phyloP scores from a whole-genome alignment of 2,329 filamentous ascomycete genomes.

The Diplodia corticola region DNA sequence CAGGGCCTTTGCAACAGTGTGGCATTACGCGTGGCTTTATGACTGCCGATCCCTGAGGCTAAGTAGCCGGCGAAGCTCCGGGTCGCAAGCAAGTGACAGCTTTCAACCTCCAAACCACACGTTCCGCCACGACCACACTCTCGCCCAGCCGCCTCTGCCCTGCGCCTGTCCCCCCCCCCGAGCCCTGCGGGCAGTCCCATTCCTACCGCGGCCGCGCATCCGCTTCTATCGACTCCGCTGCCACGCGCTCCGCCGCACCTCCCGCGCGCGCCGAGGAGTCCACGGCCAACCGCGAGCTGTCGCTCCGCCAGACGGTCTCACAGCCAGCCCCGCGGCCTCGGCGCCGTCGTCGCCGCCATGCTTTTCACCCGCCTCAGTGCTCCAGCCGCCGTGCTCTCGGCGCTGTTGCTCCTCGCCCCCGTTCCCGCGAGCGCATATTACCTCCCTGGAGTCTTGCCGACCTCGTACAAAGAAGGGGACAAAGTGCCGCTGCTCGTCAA shows the following conservation, averaged over 20 bases:
- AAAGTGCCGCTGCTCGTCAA: conserved; percentile 89
- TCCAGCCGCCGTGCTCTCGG: conserved; percentile 34
- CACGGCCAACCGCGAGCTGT: conserved; percentile 18
- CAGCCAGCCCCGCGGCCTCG: not conserved
- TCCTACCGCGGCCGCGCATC: not conserved
- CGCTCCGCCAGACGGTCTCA: conserved; percentile 4
- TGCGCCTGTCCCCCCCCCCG: not conserved
- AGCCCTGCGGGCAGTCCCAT: not conserved
- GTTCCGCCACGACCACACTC: not conserved
- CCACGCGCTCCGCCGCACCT: not conserved
- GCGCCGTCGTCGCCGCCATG: conserved; percentile 29
- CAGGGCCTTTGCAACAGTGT: conserved; percentile 2
- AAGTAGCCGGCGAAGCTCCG: conserved; percentile 18
- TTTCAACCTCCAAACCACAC: conserved; percentile 16
- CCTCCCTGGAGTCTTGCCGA: conserved; percentile 91
- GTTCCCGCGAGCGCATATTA: conserved; percentile 70
- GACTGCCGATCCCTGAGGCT: conserved; percentile 20
- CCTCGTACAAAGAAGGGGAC: conserved; percentile 80
- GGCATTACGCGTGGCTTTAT: conserved; percentile 20
- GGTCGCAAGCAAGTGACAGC: conserved; percentile 19
- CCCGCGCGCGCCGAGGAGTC: conserved; percentile 18
- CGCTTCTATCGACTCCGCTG: not conserved
- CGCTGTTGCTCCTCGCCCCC: conserved; percentile 41
- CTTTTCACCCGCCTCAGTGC: conserved; percentile 32
- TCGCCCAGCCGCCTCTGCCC: not conserved